These are phyloP conservation scores for Edaphochlamys debaryana DNA, from an alignment of 139 green algal genomes.

Conservation along the genomic window DNA sequence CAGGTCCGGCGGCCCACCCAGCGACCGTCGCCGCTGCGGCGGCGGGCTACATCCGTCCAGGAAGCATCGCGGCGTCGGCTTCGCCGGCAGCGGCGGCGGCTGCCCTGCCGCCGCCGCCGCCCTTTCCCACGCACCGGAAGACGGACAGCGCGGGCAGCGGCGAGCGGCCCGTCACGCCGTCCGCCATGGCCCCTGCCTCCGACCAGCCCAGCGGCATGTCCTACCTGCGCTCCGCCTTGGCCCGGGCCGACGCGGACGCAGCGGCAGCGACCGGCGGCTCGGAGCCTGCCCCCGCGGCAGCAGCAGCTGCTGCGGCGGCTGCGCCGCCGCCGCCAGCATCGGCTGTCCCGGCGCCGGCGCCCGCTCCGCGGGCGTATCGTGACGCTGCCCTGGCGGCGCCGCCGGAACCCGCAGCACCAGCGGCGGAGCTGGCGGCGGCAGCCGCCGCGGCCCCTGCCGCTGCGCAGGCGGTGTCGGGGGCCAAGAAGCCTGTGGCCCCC, in stretches of 20 bases:
- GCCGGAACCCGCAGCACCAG: background rate
- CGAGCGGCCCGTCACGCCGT: conserved; percentile 20
- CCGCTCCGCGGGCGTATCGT: background rate
- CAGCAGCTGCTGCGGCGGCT: too few species aligned
- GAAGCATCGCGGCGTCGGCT: too few species aligned
- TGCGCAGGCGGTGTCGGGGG: background rate
- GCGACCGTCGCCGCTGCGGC: background rate
- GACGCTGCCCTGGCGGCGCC: background rate
- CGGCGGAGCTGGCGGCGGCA: too few species aligned
- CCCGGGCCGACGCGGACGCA: background rate
- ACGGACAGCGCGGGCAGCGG: too few species aligned
- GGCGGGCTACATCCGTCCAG: background rate
- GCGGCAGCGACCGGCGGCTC: background rate
- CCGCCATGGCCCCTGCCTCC: background rate
- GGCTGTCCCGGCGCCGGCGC: too few species aligned
- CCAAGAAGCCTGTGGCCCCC: background rate
- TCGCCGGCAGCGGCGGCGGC: too few species aligned
- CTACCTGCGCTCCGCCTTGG: background rate
- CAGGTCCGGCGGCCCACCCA: too few species aligned
- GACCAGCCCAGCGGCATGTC: too few species aligned
- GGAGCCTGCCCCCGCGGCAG: background rate
- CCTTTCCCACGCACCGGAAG: background rate
- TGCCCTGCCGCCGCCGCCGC: background rate
- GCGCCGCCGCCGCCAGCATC: too few species aligned
- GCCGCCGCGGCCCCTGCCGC: background rate